Base-by-base conservation (phyloP, 169 alveolate genomes). In the Plasmodium cynomolgi region DNA sequence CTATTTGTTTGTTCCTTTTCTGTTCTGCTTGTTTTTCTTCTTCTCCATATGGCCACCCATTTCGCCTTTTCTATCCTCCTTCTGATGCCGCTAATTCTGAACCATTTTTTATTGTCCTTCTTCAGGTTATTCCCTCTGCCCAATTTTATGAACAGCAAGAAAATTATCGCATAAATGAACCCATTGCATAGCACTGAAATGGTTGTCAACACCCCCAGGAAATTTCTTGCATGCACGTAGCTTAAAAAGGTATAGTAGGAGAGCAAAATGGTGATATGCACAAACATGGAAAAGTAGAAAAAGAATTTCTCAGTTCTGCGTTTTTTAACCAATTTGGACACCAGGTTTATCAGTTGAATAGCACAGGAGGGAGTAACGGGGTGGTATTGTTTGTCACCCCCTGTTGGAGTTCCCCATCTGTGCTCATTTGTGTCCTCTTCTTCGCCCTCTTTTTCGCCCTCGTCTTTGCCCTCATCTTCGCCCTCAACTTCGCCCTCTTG, bases 211-310 rank as follows among this genome's bases (percentile, higher is more conserved):
- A 88, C 71, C 6, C 31, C 41, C 29, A 29, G 58, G 29, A 88
- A 88, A 0, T 62, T 58, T 29, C 56, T 39, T 62, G 72, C 13
- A 50, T 88, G 90, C 8, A 88, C 83, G 50, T 88, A 88, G 26
- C 81, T n/a, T 79, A 80, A 68, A n/a, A 88, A 79, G 23, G 83
- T 34, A 33, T 79, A 88, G 54, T 88, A 88, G 74, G 73, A 79
- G 15, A 88, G 68, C 37, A 80, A 79, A 56, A 88, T 80, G 26
- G 94, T 79, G 20, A 62, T 34, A 79, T 88, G 47, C 72, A 34
- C 33, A 17, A 88, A 58, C 62, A 79, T 6, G 20, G 94, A 79
- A 88, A 79, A 88, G 7, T 34, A 88, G 81, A 23, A 88, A 20
- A 88, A 31, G 9, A 56, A 79, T 39, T 79, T 79, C 68, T 88